Evolutionary conservation across 441 rosid genomes (phyloP), one percentile per base, ranked within the genome.

Genomic region (Manihot esculenta): DNA sequence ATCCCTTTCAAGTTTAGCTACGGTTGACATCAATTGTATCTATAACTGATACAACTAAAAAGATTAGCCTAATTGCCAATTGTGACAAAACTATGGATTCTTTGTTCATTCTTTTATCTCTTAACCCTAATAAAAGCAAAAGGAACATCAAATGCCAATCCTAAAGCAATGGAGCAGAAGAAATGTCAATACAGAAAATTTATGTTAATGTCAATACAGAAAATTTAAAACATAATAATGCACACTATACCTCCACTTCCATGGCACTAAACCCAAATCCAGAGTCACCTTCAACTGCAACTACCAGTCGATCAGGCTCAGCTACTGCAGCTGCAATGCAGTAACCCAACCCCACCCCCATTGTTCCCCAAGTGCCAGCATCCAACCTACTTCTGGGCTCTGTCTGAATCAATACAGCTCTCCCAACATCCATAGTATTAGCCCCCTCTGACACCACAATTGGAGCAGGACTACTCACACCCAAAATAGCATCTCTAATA

Each of bases 291-390:
- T 94, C 99, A 53, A 94, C 99, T 0, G 97, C 95, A 53, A 94
- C 92, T 38, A 90, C 94, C 69, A 94, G 93, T 51, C 89, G 77
- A 26, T 87, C 87, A 70, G 97, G 97, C 66, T 77, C 88, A 75
- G 97, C 97, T 78, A 87, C 87, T 14, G 97, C 96, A 84, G 97
- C 97, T 17, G 99, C 99, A 73, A 94, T 86, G 80, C 97, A 94
- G 79, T 92, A 94, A 14, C 97, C 99, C 80, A 94, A 79, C 62
- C 99, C 99, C 75, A 94, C 97, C 48, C 99, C 97, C 99, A 94
- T 94, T 30, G 99, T 92, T 30, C 99, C 99, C 97, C 97, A 92
- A 66, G 99, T 90, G 65, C 99, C 99, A 51, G 97, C 99, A 90
- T 94, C 99, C 84, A 94, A 80, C 85, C 97, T 85, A 42, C 94